These are phyloP conservation scores for Trametes villosa DNA, from an alignment of 768 basidiomycete species.

Conservation along the genomic window DNA sequence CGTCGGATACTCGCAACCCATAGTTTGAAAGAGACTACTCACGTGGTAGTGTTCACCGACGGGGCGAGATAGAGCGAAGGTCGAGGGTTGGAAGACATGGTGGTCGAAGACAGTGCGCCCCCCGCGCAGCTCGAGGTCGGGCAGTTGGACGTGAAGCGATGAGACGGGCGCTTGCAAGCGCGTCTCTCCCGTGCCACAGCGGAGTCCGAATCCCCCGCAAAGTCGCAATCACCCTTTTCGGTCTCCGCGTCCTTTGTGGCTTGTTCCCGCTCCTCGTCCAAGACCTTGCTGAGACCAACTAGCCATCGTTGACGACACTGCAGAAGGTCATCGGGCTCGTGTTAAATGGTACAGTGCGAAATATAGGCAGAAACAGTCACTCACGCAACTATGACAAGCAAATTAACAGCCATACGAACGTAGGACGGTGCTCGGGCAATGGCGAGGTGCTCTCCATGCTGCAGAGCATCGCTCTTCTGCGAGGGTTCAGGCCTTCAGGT, in stretches of 20 bases:
- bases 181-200: slow-evolving; percentile 24
- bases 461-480: too few species aligned
- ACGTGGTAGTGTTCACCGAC: slow-evolving; percentile 87
- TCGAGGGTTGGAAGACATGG: slow-evolving; percentile 66
- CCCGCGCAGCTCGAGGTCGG: slow-evolving; percentile 23
- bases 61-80: slow-evolving; percentile 77
- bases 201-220: slow-evolving; percentile 18
- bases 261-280: not conserved
- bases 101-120: slow-evolving; percentile 34
- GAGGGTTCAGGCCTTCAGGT: too few species aligned
- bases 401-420: too few species aligned
- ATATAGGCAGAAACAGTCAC: too few species aligned
- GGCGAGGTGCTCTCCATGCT: too few species aligned
- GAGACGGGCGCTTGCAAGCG: slow-evolving; percentile 17
- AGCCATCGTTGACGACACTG: too few species aligned
- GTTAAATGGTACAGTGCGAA: too few species aligned
- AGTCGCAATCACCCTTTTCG: not conserved
- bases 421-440: too few species aligned
- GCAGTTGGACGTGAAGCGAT: slow-evolving; percentile 25
- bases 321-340: too few species aligned
- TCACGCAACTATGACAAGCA: too few species aligned
- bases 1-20: not conserved
- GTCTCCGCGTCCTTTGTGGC: not conserved
- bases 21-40: slow-evolving; percentile 36
- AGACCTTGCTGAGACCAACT: too few species aligned